Percentiles rank a stretch among this genome's conserved stretches.
Conservation (phyloP, 768 basidiomycete species). For the Leccinum subgranulosum region DNA sequence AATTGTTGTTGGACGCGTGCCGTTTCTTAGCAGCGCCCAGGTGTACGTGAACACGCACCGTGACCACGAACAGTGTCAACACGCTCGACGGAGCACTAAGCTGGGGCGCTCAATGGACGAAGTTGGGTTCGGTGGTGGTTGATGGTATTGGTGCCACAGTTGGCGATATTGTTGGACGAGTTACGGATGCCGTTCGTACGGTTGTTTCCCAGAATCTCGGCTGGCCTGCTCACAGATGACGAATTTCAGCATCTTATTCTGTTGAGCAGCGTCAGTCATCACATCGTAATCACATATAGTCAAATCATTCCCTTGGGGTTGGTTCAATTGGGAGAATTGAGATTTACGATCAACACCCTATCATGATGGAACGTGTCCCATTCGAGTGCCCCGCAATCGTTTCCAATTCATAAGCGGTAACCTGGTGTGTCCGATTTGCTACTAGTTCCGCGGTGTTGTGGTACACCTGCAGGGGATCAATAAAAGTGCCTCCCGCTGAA, state of each 20-base stretch:
- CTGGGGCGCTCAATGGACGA: background rate
- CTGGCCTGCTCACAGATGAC: background rate
- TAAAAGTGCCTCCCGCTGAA: background rate
- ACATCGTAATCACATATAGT: background rate
- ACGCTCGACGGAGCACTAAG: background rate
- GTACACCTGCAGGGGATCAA: background rate
- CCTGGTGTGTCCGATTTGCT: no score
- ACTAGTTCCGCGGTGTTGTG: background rate
- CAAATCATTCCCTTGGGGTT: background rate
- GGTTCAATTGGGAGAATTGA: no score
- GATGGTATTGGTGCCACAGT: background rate
- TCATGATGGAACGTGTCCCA: background rate
- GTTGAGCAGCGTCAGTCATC: background rate
- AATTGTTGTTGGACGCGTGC: background rate
- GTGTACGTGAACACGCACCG: background rate
- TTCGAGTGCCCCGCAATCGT: background rate
- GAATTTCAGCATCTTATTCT: background rate
- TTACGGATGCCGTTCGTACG: background rate
- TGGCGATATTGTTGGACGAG: background rate
- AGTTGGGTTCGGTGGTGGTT: background rate
- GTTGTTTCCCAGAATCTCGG: background rate
- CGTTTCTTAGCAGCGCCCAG: background rate
- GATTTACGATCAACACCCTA: background rate
- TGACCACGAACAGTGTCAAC: background rate
- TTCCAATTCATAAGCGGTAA: no score